Conservation (phyloP, 2,329 filamentous ascomycete genomes). For the Phaeosphaeria sp. region DNA sequence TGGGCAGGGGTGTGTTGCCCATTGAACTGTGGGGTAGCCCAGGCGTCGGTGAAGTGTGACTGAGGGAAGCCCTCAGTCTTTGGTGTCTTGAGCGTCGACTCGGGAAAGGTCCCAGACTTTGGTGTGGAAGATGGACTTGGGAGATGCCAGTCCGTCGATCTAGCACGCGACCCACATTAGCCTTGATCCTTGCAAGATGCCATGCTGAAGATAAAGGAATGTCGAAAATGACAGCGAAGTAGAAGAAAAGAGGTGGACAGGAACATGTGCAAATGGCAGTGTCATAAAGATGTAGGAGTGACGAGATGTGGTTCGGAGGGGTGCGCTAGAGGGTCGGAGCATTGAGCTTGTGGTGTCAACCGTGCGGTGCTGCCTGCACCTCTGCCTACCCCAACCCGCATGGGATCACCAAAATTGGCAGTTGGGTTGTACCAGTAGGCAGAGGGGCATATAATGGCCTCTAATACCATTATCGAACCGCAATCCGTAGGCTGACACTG, state of each 20-base stretch:
- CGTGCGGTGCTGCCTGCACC: constrained; percentile 47
- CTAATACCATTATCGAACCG: constrained; percentile 13
- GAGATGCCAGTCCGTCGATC: constrained; percentile 56
- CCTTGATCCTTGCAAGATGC: constrained; percentile 34
- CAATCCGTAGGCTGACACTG: constrained; percentile 16
- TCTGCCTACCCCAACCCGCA: constrained; percentile 37
- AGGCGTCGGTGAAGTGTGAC: constrained; percentile 59
- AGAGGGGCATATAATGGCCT: constrained; percentile 26
- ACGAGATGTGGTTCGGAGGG: constrained; percentile 27
- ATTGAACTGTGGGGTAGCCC: constrained; percentile 53
- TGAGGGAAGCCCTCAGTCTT: constrained; percentile 49
- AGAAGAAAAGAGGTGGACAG: constrained; percentile 13
- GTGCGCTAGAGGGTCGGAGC: constrained; percentile 28
- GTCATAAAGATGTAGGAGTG: constrained; percentile 6
- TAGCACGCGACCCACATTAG: constrained; percentile 46
- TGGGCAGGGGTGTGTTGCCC: constrained; percentile 50
- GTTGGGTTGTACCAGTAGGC: constrained; percentile 23
- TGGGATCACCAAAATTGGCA: constrained; percentile 24
- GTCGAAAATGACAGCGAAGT: neutral
- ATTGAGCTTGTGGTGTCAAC: constrained; percentile 34
- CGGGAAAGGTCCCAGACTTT: constrained; percentile 50
- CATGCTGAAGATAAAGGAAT: constrained; percentile 14
- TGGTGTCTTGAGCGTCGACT: constrained; percentile 53
- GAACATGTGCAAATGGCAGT: constrained; percentile 7
- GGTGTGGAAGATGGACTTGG: constrained; percentile 59